Conservation (phyloP, 805 yeast species). For the Ogataea nonfermentans region DNA sequence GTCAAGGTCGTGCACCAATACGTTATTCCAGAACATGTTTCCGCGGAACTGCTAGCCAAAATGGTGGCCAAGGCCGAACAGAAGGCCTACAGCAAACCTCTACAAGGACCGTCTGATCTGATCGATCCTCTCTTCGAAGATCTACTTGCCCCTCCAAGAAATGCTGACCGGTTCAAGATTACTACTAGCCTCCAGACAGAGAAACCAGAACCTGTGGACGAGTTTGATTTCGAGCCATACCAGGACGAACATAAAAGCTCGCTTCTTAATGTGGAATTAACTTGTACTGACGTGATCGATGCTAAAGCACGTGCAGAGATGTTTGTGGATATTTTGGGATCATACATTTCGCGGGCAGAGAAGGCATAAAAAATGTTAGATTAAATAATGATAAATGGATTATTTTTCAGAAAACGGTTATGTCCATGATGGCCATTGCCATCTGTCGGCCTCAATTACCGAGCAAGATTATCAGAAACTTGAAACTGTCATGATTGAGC, state of each 20-base stretch:
- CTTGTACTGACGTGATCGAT: slow-evolving; percentile 40
- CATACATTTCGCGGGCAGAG: slow-evolving; percentile 22
- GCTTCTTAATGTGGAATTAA: slow-evolving; percentile 35
- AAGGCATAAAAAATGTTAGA: slow-evolving; percentile 1
- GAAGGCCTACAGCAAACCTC: slow-evolving; percentile 39
- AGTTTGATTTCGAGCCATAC: slow-evolving; percentile 26
- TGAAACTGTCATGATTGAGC: slow-evolving; percentile 6
- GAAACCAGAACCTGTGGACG: slow-evolving; percentile 19
- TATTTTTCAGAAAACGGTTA: slow-evolving; percentile 2
- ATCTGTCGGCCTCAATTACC: slow-evolving; percentile 30
- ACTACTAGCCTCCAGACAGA: slow-evolving; percentile 32
- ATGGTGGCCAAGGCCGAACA: slow-evolving; percentile 43
- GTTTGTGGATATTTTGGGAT: slow-evolving; percentile 27
- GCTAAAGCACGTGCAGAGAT: slow-evolving; percentile 46
- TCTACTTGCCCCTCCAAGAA: slow-evolving; percentile 45
- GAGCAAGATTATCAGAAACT: slow-evolving; percentile 1
- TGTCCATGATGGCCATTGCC: slow-evolving; percentile 42
- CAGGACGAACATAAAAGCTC: slow-evolving; percentile 21
- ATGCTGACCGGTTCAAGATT: slow-evolving; percentile 41
- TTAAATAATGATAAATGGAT: slow-evolving; percentile 6
- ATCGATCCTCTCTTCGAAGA: slow-evolving; percentile 63
- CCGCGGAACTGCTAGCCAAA: slow-evolving; percentile 30
- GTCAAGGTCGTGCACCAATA: slow-evolving; percentile 33
- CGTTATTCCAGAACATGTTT: slow-evolving; percentile 30
- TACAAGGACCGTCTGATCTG: slow-evolving; percentile 42